phyloP scores from a whole-genome alignment of 495 filamentous ascomycete genomes.

The Cercophora newfieldiana region DNA sequence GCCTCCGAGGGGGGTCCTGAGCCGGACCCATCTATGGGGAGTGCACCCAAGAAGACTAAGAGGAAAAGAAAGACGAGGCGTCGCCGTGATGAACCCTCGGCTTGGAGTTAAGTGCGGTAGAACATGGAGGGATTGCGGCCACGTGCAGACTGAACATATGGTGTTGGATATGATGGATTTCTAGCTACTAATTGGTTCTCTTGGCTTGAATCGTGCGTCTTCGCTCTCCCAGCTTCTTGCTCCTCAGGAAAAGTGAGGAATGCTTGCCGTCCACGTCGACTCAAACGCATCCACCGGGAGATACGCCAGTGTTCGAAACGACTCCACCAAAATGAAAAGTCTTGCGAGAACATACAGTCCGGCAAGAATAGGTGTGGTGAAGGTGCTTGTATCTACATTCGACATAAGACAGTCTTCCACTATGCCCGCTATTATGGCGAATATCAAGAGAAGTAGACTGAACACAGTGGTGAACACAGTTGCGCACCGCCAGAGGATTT shows the following conservation, averaged over 20 bases:
- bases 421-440: not conserved
- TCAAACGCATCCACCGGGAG: not conserved
- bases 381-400: not conserved
- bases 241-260: constrained; percentile 4
- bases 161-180: too few species aligned
- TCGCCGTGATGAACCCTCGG: too few species aligned
- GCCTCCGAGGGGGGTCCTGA: too few species aligned
- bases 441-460: not conserved
- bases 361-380: not conserved
- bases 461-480: not conserved
- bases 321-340: not conserved
- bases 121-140: too few species aligned
- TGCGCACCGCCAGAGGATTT: not conserved
- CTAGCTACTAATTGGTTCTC: too few species aligned
- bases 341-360: not conserved
- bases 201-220: too few species aligned
- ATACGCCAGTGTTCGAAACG: not conserved
- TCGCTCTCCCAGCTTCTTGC: too few species aligned
- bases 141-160: too few species aligned
- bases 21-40: too few species aligned
- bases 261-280: not conserved
- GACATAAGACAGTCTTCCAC: not conserved
- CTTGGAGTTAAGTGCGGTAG: too few species aligned
- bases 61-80: too few species aligned
- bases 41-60: too few species aligned